Evolutionary conservation across 129 eudicot species (phyloP), one percentile per base, ranked within the genome.

Genomic region (Rutidosis leptorrhynchoides): DNA sequence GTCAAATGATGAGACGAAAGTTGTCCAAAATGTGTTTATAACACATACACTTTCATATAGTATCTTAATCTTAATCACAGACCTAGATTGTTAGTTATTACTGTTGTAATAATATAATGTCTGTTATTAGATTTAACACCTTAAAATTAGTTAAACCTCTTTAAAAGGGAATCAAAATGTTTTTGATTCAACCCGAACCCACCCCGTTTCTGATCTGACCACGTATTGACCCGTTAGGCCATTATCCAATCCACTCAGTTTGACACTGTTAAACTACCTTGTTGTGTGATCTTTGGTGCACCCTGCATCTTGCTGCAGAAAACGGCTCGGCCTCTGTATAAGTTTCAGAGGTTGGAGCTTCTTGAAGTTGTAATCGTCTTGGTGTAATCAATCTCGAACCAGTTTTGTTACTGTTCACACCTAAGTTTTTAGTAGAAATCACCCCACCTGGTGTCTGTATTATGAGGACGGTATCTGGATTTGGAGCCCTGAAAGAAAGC

Each of bases 231-330:
- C 32, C 9, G 52, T 64, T 37, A 24, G 46, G 11, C 32, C 9
- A 30, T 64, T 37, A 24, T 7, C n/a, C 42, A 11, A 24, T 4
- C 20, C 5, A 6, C 62, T 19, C 33, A 10, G 12, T 24, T 25
- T 25, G 33, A 17, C 19, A 26, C 3, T 32, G 16, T 40, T 37
- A 52, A 25, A 60, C 64, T 73, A 89, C 93, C 90, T 85, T 83
- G 70, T 77, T 75, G 42, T 68, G 82, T 23, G 75, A 55, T 80
- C 82, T 79, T n/a, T 75, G 79, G 71, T 58, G 79, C 54, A 82
- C 77, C 67, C 93, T 89, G 72, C 95, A 89, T 62, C 89, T 89
- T 55, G 99, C 99, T 14, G 95, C 87, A 76, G 99, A 89, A 78
- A 82, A 79, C 23, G 89, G 95, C 55, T 92, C 96, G 61, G 77